Evolutionary conservation across 345 rosid species (phyloP).

Genomic region (Brassica napus): Da-Ae NC_063434.1:3499501-3500000

Average conservation of each 20-base stretch:
- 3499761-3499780: neutral
- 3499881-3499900: no score
- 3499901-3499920: no score
- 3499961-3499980: no score
- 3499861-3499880: no score
- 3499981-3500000: no score
- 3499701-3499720: neutral
- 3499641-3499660: slow-evolving; percentile 27
- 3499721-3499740: neutral
- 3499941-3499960: no score
- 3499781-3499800: neutral
- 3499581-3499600: no score
- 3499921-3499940: no score
- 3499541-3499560: no score
- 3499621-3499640: neutral
- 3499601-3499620: neutral
- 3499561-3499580: no score
- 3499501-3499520: slow-evolving; percentile 37
- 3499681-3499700: neutral
- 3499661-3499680: neutral
- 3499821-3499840: neutral
- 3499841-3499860: neutral
- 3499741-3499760: neutral
- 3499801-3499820: neutral
- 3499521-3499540: neutral